A percentile compares a stretch with the other conserved stretches of the same genome.
phyloP scores from a whole-genome alignment of 345 rosid species.

The Citrus medica region DNA sequence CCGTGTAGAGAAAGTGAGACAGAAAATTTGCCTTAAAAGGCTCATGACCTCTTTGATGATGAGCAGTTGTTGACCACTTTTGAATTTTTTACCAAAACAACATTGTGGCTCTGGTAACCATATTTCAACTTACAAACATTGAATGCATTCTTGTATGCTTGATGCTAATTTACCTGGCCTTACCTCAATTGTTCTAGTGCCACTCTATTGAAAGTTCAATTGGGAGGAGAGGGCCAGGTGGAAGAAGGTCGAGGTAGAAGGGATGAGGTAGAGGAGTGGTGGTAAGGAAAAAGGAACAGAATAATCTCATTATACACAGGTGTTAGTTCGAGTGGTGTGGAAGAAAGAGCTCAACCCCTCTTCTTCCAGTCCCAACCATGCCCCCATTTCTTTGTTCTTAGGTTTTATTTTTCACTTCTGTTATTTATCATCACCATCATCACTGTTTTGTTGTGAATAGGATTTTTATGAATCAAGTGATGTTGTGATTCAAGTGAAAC shows the following conservation, averaged over 20 bases:
- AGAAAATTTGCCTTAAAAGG: not conserved
- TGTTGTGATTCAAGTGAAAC: not conserved
- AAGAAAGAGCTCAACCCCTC: not conserved
- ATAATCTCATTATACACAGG: not conserved
- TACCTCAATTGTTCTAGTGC: not conserved
- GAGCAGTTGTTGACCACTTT: not conserved
- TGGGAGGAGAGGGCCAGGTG: not conserved
- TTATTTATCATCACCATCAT: not conserved
- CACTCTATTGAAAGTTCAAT: not conserved
- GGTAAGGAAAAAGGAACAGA: not conserved
- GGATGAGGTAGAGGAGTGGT: not conserved
- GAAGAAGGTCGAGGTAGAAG: not conserved
- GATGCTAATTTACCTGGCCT: not conserved
- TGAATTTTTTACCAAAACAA: not conserved
- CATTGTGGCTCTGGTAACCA: not conserved
- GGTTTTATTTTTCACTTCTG: not conserved
- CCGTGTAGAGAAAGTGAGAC: not conserved
- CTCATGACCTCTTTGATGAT: not conserved
- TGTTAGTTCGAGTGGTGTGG: not conserved
- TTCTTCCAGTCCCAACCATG: not conserved
- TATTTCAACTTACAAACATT: not conserved
- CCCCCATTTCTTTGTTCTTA: not conserved
- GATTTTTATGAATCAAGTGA: not conserved
- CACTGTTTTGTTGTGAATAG: not conserved
- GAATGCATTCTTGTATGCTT: not conserved